These are phyloP conservation scores for Sodiomyces alkalinus DNA, from an alignment of 2,329 filamentous ascomycete genomes.

Conservation along the genomic window DNA sequence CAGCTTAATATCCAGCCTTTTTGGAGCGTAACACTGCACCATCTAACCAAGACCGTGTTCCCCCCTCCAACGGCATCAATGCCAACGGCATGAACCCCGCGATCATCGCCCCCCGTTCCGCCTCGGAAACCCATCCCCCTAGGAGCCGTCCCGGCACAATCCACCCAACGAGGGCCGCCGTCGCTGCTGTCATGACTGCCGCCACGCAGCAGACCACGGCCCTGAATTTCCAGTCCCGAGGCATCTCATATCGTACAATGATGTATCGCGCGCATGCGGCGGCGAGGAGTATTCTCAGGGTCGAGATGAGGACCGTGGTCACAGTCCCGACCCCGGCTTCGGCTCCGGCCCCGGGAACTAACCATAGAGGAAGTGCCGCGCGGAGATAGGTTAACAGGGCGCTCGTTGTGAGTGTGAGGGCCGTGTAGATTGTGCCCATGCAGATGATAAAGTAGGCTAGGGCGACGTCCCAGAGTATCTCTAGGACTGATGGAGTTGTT, in stretches of 20 bases:
- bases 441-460: conserved; percentile 18
- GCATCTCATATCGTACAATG: conserved; percentile 4
- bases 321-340: conserved; percentile 1
- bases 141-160: background rate
- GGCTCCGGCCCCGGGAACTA: too few relatives aligned
- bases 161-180: conserved; percentile 1
- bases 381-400: conserved; percentile 7
- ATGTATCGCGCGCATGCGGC: conserved; percentile 3
- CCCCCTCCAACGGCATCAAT: conserved; percentile 3
- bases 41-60: too few relatives aligned
- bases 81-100: conserved; percentile 2
- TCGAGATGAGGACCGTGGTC: background rate
- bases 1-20: too few relatives aligned
- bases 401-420: conserved; percentile 12
- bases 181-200: background rate
- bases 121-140: background rate
- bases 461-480: conserved; percentile 21
- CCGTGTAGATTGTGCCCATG: conserved; percentile 16
- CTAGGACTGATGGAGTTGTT: conserved; percentile 18
- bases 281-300: conserved; percentile 1
- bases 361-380: too few relatives aligned
- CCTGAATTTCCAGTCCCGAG: conserved; percentile 5
- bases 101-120: background rate
- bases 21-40: too few relatives aligned
- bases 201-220: conserved; percentile 5